These are phyloP conservation scores for Lyophyllum decastes DNA, from an alignment of 768 basidiomycete species.

Conservation along the genomic window DNA sequence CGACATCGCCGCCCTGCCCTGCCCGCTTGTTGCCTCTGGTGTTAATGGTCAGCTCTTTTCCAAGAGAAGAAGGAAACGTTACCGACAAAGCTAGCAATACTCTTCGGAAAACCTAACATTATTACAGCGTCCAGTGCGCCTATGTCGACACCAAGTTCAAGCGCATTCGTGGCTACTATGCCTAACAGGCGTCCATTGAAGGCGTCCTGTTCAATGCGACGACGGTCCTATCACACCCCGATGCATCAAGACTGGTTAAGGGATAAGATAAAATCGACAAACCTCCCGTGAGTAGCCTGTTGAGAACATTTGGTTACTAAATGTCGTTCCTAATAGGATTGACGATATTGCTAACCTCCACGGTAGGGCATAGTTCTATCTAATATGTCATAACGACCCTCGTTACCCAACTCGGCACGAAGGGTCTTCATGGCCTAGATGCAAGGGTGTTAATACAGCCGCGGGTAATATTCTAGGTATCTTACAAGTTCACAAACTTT, in stretches of 20 bases:
- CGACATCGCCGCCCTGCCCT: conserved; percentile 80
- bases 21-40: conserved; percentile 85
- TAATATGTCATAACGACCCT: conserved; percentile 76
- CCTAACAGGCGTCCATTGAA: conserved; percentile 84
- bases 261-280: not conserved
- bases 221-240: conserved; percentile 58
- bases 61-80: not conserved
- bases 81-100: conserved; percentile 78
- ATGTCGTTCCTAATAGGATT: not conserved
- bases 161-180: conserved; percentile 86
- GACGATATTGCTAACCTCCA: conserved; percentile 53
- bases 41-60: not conserved
- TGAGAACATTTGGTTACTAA: not conserved
- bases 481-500: conserved; percentile 81
- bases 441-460: conserved; percentile 19
- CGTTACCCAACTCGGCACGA: conserved; percentile 66
- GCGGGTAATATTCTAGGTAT: not conserved
- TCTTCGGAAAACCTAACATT: conserved; percentile 83
- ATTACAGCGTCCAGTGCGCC: conserved; percentile 87
- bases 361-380: conserved; percentile 80
- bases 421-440: conserved; percentile 80
- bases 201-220: conserved; percentile 82
- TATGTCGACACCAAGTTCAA: conserved; percentile 92
- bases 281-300: conserved; percentile 77
- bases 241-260: not conserved